Evolutionary conservation across 352 stramenopile species (phyloP).

Genomic region (Phytophthora brassicae): DNA sequence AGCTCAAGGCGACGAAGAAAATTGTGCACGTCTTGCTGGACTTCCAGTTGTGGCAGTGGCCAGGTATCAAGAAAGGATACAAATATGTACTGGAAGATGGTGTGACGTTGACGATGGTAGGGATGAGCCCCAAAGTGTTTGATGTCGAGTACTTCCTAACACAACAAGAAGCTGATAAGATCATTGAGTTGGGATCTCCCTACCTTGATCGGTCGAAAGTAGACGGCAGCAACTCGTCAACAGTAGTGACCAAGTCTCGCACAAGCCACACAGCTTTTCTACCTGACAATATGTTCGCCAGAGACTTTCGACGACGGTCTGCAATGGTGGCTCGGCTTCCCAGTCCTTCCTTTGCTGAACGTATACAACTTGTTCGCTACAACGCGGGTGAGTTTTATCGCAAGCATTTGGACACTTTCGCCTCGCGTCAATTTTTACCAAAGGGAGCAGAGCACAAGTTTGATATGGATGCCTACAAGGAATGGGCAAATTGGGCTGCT

Average conservation of each 20-base stretch:
- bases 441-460: constrained; percentile 38
- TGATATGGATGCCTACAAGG: constrained; percentile 59
- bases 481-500: constrained; percentile 63
- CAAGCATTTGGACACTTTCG: constrained; percentile 79
- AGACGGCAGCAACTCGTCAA: constrained; percentile 62
- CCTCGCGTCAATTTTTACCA: constrained; percentile 65
- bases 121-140: constrained; percentile 70
- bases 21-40: constrained; percentile 81
- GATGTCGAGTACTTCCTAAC: constrained; percentile 74
- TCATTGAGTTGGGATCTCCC: constrained; percentile 55
- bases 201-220: constrained; percentile 70
- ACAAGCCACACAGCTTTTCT: constrained; percentile 87
- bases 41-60: constrained; percentile 86
- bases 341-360: constrained; percentile 63
- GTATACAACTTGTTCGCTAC: constrained; percentile 76
- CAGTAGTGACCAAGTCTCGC: constrained; percentile 58
- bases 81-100: constrained; percentile 73
- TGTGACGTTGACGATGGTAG: constrained; percentile 70
- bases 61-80: constrained; percentile 77
- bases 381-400: constrained; percentile 78
- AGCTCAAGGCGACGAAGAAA: constrained; percentile 54
- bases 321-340: constrained; percentile 57
- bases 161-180: constrained; percentile 51
- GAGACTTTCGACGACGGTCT: constrained; percentile 68
- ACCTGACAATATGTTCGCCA: constrained; percentile 60